Conservation (phyloP, 164 flowering plant genomes). For the Litsea cubeba region DNA sequence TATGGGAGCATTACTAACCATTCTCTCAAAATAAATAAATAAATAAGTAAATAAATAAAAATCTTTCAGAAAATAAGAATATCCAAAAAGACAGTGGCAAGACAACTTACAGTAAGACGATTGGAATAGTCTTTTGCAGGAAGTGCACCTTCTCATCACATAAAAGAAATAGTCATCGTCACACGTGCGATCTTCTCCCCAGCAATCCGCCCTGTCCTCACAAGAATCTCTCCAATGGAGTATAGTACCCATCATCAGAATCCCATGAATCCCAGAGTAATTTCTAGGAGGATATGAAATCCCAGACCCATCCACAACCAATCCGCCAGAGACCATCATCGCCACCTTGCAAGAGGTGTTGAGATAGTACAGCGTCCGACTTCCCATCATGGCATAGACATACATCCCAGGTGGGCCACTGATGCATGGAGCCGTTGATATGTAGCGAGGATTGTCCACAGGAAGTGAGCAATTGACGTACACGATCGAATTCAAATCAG, state of each 20-base stretch:
- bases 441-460: background rate
- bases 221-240: background rate
- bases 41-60: too few species aligned
- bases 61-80: too few species aligned
- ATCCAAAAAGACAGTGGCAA: too few species aligned
- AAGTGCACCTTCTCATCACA: background rate
- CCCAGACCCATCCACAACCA: background rate
- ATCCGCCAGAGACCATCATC: background rate
- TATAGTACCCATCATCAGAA: background rate
- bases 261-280: background rate
- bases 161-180: accelerated
- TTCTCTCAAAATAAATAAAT: too few species aligned
- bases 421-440: background rate
- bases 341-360: background rate
- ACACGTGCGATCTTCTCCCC: background rate
- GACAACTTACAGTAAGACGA: background rate
- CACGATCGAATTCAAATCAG: background rate
- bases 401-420: background rate
- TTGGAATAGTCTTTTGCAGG: background rate
- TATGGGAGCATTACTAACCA: too few species aligned
- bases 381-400: background rate
- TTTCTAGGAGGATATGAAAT: background rate
- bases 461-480: background rate
- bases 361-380: background rate
- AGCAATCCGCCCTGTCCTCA: background rate